Conservation (phyloP, 1,284 basidiomycete genomes). For the Tilletia caries region DNA sequence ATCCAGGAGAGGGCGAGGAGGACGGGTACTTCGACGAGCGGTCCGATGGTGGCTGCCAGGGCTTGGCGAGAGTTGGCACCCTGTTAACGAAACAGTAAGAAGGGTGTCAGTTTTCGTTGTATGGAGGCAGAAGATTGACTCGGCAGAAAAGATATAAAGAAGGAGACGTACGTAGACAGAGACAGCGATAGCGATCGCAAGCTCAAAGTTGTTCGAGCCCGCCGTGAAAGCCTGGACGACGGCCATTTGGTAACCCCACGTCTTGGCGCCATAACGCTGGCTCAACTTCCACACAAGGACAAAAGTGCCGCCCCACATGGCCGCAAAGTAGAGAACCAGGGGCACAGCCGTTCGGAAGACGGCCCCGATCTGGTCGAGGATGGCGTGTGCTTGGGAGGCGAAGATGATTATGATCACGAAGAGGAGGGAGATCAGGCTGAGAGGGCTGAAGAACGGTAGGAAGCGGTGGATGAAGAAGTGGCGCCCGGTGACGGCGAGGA, state of each 20-base stretch:
- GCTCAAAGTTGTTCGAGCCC: constrained; percentile 58
- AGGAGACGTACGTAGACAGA: constrained; percentile 61
- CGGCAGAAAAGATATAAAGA: constrained; percentile 62
- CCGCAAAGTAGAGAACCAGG: constrained; percentile 67
- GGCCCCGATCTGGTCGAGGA: constrained; percentile 40
- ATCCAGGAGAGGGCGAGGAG: constrained; percentile 70
- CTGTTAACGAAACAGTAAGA: background rate
- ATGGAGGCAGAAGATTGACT: background rate
- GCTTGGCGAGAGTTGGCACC: constrained; percentile 34
- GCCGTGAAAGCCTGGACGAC: constrained; percentile 59
- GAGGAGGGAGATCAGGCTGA: constrained; percentile 62
- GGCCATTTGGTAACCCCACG: constrained; percentile 53
- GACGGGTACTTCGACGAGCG: constrained; percentile 62
- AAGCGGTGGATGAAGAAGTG: constrained; percentile 62
- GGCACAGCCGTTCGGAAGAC: constrained; percentile 64
- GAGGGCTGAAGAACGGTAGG: constrained; percentile 67
- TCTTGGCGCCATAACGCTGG: constrained; percentile 29
- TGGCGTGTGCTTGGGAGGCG: constrained; percentile 62
- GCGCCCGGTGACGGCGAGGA: constrained; percentile 60
- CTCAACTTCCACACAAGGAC: constrained; percentile 56
- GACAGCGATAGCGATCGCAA: constrained; percentile 79
- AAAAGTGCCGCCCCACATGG: constrained; percentile 73
- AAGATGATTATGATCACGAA: constrained; percentile 74
- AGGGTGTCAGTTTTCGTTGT: background rate
- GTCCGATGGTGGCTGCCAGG: constrained; percentile 38